phyloP scores from a whole-genome alignment of 2,329 filamentous ascomycete species.

The Pseudopyricularia javanii region DNA sequence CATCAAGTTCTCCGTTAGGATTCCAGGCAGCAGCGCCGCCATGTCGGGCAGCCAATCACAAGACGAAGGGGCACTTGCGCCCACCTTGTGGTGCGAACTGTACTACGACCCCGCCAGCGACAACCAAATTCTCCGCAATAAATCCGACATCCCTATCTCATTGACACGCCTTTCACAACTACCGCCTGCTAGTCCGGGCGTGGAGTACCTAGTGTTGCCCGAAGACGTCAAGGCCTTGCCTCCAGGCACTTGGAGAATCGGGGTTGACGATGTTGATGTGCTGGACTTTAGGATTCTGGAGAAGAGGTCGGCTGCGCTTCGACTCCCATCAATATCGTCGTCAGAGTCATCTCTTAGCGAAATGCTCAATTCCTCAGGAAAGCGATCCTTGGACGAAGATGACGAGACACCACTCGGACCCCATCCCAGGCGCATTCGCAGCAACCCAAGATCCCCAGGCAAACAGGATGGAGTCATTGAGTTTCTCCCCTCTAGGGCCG shows the following conservation, averaged over 20 bases:
- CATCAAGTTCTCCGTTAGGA: constrained; percentile 46
- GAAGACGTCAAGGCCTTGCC: constrained; percentile 30
- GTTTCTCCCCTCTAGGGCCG: constrained; percentile 35
- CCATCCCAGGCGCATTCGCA: constrained; percentile 25
- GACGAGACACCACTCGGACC: constrained; percentile 22
- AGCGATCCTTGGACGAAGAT: constrained; percentile 34
- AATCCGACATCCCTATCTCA: constrained; percentile 39
- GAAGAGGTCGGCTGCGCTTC: constrained; percentile 30
- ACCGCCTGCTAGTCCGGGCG: constrained; percentile 19
- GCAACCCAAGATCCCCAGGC: constrained; percentile 13
- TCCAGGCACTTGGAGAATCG: constrained; percentile 46
- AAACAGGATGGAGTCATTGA: constrained; percentile 41
- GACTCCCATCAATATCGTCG: constrained; percentile 17
- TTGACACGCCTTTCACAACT: constrained; percentile 32
- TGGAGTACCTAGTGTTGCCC: constrained; percentile 23
- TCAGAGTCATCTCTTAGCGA: constrained; percentile 12
- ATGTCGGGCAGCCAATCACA: constrained; percentile 9
- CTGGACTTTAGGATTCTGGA: constrained; percentile 47
- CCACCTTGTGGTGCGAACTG: constrained; percentile 45
- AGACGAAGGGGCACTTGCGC: constrained; percentile 26
- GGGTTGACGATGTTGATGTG: constrained; percentile 32
- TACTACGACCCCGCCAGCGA: constrained; percentile 49
- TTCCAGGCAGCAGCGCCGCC: constrained; percentile 23
- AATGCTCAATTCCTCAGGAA: constrained; percentile 32
- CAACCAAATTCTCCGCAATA: constrained; percentile 43